A percentile compares a stretch with the other conserved stretches of the same genome.
Evolutionary conservation across 2,329 filamentous ascomycete genomes (phyloP).

Genomic region (Eutypella sp.): DNA sequence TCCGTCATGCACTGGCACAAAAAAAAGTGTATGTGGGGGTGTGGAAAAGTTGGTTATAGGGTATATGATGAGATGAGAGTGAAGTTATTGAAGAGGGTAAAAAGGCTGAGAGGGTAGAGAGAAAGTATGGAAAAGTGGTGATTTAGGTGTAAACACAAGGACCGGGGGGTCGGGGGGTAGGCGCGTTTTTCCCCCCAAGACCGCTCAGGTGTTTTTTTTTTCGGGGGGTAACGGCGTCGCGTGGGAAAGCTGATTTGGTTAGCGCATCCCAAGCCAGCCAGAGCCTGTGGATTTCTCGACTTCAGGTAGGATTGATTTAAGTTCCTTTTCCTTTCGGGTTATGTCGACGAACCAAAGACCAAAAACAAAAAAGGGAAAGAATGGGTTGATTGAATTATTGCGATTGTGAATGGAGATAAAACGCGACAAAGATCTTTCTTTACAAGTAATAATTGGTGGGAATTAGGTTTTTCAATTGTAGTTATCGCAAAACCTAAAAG

Average conservation of each 20-base stretch:
- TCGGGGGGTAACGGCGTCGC: neutral
- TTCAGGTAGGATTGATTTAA: neutral
- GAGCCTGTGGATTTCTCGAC: too few relatives aligned
- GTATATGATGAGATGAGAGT: neutral
- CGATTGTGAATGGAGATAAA: neutral
- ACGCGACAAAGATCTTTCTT: neutral
- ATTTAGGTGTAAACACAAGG: slow-evolving; percentile 1
- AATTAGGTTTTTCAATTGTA: too few relatives aligned
- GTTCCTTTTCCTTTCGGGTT: too few relatives aligned
- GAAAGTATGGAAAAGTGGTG: too few relatives aligned
- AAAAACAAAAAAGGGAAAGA: too few relatives aligned
- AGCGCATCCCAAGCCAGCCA: neutral
- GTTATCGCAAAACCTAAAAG: too few relatives aligned
- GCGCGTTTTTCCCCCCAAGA: slow-evolving; percentile 1
- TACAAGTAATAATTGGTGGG: neutral
- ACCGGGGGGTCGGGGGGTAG: neutral
- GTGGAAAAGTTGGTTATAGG: too few relatives aligned
- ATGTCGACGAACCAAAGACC: too few relatives aligned
- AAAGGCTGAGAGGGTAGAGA: neutral
- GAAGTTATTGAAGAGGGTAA: neutral
- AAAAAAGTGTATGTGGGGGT: too few relatives aligned
- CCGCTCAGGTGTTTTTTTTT: neutral
- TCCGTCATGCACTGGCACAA: too few relatives aligned
- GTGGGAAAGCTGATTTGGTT: neutral
- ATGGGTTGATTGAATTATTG: too few relatives aligned